These are phyloP conservation scores for Cladosporium sp. DNA, from an alignment of 2,329 filamentous ascomycete species.

Conservation along the genomic window DNA sequence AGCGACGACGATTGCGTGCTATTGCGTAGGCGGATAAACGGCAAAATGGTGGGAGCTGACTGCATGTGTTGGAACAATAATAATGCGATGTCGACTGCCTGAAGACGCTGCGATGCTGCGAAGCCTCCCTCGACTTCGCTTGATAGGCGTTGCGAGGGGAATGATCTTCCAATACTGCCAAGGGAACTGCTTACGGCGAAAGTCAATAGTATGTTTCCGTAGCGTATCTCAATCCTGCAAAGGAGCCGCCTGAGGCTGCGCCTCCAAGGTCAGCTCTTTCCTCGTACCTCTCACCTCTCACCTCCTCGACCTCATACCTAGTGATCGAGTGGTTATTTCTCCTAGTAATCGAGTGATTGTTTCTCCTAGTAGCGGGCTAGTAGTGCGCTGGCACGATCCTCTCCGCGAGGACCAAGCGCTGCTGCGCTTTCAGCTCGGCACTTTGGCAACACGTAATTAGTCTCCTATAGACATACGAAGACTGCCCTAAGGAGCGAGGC, in stretches of 20 bases:
- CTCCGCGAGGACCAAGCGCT: neutral
- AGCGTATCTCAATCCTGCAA: neutral
- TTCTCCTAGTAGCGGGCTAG: neutral
- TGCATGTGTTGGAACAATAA: neutral
- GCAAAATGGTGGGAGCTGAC: constrained; percentile 2
- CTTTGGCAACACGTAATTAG: neutral
- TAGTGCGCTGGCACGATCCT: neutral
- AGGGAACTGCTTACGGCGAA: neutral
- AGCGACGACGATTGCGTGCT: constrained; percentile 9
- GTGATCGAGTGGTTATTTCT: neutral
- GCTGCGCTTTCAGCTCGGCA: neutral
- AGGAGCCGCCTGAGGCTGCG: neutral
- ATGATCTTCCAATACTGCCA: constrained; percentile 2
- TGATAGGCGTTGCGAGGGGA: neutral
- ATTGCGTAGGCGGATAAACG: neutral
- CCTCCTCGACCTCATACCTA: neutral
- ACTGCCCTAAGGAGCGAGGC: neutral
- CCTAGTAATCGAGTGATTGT: neutral
- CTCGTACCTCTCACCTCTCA: neutral
- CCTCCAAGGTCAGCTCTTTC: neutral
- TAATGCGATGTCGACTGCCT: neutral
- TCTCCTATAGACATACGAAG: neutral
- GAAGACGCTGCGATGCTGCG: neutral
- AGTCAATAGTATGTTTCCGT: neutral
- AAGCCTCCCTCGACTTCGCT: neutral